These are phyloP conservation scores for Wickerhamiella lipophila DNA, from an alignment of 805 yeast species.

Conservation along the genomic window DNA sequence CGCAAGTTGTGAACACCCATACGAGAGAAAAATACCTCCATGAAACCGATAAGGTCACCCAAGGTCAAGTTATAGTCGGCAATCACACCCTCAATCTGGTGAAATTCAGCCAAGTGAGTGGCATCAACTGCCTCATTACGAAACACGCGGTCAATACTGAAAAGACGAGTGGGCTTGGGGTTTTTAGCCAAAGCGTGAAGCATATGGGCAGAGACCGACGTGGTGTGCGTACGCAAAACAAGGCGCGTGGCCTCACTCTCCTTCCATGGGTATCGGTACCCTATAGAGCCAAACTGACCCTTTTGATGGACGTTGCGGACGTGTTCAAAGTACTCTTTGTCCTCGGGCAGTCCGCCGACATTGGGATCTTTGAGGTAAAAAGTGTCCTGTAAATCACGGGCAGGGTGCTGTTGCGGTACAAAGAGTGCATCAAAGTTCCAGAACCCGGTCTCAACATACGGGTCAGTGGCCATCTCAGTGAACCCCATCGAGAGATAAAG, in stretches of 20 bases:
- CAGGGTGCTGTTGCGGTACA: constrained; percentile 99
- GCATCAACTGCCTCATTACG: constrained; percentile 99
- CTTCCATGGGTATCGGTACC: constrained; percentile 97
- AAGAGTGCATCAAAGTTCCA: constrained; percentile 96
- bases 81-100: constrained; percentile 97
- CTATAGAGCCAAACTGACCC: constrained; percentile 88
- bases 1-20: constrained; percentile 95
- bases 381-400: constrained; percentile 97
- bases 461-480: constrained; percentile 98
- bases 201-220: constrained; percentile 85
- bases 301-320: constrained; percentile 74
- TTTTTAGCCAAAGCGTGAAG: constrained; percentile 71
- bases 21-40: constrained; percentile 91
- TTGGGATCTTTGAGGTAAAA: constrained; percentile 92
- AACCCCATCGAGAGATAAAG: constrained; percentile 97
- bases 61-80: constrained; percentile 91
- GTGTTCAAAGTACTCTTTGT: constrained; percentile 62
- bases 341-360: constrained; percentile 70
- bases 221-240: constrained; percentile 94
- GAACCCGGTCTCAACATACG: constrained; percentile 95
- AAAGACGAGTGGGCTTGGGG: constrained; percentile 81
- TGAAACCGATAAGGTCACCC: constrained; percentile 94
- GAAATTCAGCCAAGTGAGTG: constrained; percentile 97
- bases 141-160: constrained; percentile 96
- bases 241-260: constrained; percentile 78